Base-by-base conservation (phyloP, 768 basidiomycete genomes). In the Amanita muscaria region DNA sequence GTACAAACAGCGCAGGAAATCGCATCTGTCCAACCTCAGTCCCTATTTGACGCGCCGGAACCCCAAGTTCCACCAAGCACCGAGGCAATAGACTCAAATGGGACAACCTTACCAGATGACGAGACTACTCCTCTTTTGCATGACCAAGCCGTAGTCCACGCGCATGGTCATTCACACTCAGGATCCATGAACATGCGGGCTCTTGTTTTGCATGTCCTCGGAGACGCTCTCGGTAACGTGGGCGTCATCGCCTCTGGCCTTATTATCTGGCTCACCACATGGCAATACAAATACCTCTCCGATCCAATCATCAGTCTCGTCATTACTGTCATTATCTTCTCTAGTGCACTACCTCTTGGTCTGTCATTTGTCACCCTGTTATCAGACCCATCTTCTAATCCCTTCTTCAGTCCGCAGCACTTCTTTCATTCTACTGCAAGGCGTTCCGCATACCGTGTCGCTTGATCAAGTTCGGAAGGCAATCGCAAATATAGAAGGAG, bases 111-210 rank as follows among this genome's bases (percentile, higher is more conserved):
- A 22, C 39, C 44, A n/a, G 33, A 16, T 19, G 44, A 45, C 15
- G 77, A 79, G 53, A 62, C 63, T 6, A 72, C 73, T 0, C 71
- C 76, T 18, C 66, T 80, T 5, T 58, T 78, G 40, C 43, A 49
- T 42, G 56, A 58, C 46, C 30, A 24, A 4, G 40, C 33, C 29
- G 49, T 33, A 45, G 33, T 34, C 8, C 51, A 53, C 34, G 50
- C 37, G 23, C 51, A 55, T 42, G 31, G 32, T 8, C 51, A 54
- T 42, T 51, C 53, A 16, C 57, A 65, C 42, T 44, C 46, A 21
- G 74, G 58, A 1, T 88, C 83, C 1, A 98, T 99, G 96, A 99
- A 98, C 64, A 97, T 98, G 93, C 84, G 72, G n/a, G 96, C 92
- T 23, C 72, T 99, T 1, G 70, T 98, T 24, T 65, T 99, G 22